Percentiles rank a stretch among this genome's conserved stretches.
Evolutionary conservation across 352 stramenopile genomes (phyloP).

Genomic region (Pelagophyceae sp.): DNA sequence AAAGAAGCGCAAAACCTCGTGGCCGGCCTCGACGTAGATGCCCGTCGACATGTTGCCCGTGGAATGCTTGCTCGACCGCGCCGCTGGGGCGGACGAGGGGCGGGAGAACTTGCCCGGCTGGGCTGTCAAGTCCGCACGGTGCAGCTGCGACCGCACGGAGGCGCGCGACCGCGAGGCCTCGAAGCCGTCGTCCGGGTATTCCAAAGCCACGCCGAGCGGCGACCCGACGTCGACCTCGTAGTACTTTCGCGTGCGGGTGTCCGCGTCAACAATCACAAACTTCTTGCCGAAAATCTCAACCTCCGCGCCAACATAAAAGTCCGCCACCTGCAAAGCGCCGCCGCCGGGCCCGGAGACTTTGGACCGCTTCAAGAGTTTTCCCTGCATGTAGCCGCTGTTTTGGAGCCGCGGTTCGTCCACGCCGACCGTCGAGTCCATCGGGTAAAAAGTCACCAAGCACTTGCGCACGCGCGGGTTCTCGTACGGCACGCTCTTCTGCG

Average conservation of each 20-base stretch:
- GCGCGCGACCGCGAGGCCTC: slow-evolving; percentile 25
- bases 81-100: slow-evolving; percentile 18
- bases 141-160: slow-evolving; percentile 20
- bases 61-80: slow-evolving; percentile 52
- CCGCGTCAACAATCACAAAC: slow-evolving; percentile 74
- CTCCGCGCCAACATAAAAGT: slow-evolving; percentile 65
- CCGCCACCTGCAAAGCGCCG: no score
- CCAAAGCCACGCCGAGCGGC: slow-evolving; percentile 37
- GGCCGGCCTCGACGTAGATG: slow-evolving; percentile 40
- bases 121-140: slow-evolving; percentile 7
- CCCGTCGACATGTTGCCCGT: slow-evolving; percentile 25
- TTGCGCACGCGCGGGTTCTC: slow-evolving; percentile 42
- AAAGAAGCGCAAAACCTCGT: slow-evolving; percentile 77
- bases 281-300: slow-evolving; percentile 63
- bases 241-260: slow-evolving; percentile 65
- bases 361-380: slow-evolving; percentile 46
- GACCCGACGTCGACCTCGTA: slow-evolving; percentile 50
- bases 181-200: slow-evolving; percentile 66
- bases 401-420: slow-evolving; percentile 52
- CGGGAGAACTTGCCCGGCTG: slow-evolving; percentile 32
- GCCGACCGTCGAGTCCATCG: slow-evolving; percentile 56
- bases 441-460: slow-evolving; percentile 56
- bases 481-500: slow-evolving; percentile 41
- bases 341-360: no score
- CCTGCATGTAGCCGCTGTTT: slow-evolving; percentile 60